A percentile compares a stretch with the other conserved stretches of the same genome.
phyloP scores from a whole-genome alignment of 345 rosid genomes.

The Populus simonii region DNA sequence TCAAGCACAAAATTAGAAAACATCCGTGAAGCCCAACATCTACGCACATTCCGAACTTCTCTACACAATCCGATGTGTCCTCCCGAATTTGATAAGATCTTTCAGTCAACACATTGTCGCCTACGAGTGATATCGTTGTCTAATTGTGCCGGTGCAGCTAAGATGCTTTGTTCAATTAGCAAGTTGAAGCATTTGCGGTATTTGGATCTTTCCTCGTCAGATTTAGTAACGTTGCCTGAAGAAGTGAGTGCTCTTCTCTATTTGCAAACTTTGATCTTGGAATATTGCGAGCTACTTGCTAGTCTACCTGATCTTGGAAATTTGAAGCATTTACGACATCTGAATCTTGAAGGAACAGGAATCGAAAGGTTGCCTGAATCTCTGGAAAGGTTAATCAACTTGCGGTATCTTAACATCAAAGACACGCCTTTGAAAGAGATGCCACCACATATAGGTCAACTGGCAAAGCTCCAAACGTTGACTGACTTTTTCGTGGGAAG shows the following conservation, averaged over 20 bases:
- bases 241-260: neutral
- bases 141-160: neutral
- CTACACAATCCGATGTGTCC: rapidly evolving
- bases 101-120: neutral
- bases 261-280: neutral
- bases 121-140: neutral
- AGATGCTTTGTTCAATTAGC: neutral
- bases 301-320: neutral
- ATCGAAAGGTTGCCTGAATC: neutral
- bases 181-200: conserved; percentile 3
- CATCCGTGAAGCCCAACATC: neutral
- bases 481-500: neutral
- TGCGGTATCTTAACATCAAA: neutral
- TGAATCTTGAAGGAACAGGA: neutral
- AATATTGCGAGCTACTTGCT: neutral
- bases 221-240: neutral
- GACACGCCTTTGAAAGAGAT: neutral
- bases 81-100: too few relatives aligned
- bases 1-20: neutral
- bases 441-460: neutral
- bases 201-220: neutral
- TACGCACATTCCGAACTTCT: neutral
- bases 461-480: neutral
- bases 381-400: neutral
- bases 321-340: neutral